Conservation (phyloP, 1,284 basidiomycete genomes). For the Ustilago shanxiensis region DNA sequence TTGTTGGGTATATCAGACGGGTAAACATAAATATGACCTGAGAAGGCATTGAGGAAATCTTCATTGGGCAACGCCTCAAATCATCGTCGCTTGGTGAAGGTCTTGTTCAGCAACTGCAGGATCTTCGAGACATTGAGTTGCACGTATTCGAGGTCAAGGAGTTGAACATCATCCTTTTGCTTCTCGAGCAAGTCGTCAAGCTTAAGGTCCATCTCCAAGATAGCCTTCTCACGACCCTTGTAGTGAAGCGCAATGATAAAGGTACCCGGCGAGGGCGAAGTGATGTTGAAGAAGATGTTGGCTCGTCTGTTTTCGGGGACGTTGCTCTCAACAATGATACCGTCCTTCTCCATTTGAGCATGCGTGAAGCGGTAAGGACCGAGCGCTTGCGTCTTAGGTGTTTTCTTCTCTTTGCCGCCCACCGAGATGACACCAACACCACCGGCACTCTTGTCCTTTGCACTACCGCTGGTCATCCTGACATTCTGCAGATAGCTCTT, state of each 20-base stretch:
- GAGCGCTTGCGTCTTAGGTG: slow-evolving; percentile 83
- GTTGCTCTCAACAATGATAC: slow-evolving; percentile 98
- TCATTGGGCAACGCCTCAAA: background rate
- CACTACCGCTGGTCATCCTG: slow-evolving; percentile 77
- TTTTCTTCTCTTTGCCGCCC: slow-evolving; percentile 97
- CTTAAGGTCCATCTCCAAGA: slow-evolving; percentile 99
- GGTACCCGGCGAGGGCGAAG: slow-evolving; percentile 95
- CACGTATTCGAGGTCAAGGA: slow-evolving; percentile 96
- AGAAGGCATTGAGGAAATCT: background rate
- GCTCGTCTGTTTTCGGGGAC: slow-evolving; percentile 93
- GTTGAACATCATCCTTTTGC: slow-evolving; percentile 98
- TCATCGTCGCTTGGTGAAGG: slow-evolving; percentile 61
- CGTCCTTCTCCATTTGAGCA: slow-evolving; percentile 97
- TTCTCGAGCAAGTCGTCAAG: slow-evolving; percentile 97
- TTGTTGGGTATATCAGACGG: slow-evolving; percentile 16
- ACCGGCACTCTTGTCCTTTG: slow-evolving; percentile 74
- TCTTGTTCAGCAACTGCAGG: slow-evolving; percentile 77
- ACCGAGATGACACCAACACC: slow-evolving; percentile 95
- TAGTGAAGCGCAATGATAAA: slow-evolving; percentile 99
- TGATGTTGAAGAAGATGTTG: slow-evolving; percentile 99
- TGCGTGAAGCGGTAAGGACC: slow-evolving; percentile 98
- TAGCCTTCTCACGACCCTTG: slow-evolving; percentile 98
- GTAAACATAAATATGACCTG: slow-evolving; percentile 12
- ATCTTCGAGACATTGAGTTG: slow-evolving; percentile 97
- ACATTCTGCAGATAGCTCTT: slow-evolving; percentile 99